Percentiles rank a stretch among this genome's conserved stretches.
Evolutionary conservation across 139 green algal genomes (phyloP).

Genomic region (Chlorella sp.): DNA sequence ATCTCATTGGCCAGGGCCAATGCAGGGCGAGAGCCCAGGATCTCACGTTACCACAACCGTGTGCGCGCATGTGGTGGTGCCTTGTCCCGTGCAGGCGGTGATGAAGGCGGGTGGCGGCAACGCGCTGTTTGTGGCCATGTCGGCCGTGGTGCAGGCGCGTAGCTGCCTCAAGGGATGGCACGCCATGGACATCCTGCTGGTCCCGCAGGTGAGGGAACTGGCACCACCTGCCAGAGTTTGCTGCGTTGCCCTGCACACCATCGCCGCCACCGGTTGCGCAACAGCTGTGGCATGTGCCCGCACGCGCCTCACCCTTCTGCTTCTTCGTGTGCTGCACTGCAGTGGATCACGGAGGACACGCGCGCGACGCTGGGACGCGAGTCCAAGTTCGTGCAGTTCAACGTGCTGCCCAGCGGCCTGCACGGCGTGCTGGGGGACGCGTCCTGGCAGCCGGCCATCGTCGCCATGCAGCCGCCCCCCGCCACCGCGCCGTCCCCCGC

Average conservation of each 20-base stretch:
- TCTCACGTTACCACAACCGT: too few species aligned
- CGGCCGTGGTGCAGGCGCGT: background rate
- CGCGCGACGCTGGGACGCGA: conserved; percentile 25
- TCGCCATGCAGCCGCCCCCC: too few species aligned
- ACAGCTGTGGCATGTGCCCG: too few species aligned
- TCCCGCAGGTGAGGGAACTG: conserved; percentile 3
- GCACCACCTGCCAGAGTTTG: too few species aligned
- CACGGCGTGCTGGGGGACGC: background rate
- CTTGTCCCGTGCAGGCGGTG: conserved; percentile 20
- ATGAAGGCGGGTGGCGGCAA: conserved; percentile 30
- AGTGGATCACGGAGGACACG: conserved; percentile 33
- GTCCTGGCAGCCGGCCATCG: background rate
- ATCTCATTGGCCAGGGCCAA: too few species aligned
- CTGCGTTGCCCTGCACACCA: too few species aligned
- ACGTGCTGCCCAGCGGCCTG: conserved; percentile 10
- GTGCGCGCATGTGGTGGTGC: too few species aligned
- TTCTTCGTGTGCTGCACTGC: too few species aligned
- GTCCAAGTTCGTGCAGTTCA: conserved; percentile 38
- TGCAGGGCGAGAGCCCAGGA: too few species aligned
- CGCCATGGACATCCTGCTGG: conserved; percentile 23
- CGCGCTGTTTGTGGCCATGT: conserved; percentile 31
- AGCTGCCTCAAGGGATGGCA: conserved; percentile 12
- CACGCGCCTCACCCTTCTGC: too few species aligned
- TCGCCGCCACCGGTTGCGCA: too few species aligned
- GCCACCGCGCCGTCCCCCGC: too few species aligned